Conservation (phyloP, 2,329 filamentous ascomycete species). For the Cladorrhinum sp. region DNA sequence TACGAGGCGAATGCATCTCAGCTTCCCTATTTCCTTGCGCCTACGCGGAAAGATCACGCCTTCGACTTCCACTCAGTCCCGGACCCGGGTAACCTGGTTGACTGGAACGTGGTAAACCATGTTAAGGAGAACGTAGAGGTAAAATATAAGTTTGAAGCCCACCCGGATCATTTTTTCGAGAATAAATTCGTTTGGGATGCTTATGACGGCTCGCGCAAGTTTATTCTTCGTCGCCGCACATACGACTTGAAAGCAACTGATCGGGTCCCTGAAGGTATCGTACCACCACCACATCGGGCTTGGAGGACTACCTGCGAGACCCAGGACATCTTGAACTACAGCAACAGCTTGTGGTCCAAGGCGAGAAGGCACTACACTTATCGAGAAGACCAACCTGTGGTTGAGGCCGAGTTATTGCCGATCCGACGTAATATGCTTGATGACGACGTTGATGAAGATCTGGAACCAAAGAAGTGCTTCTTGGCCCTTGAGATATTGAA, state of each 20-base stretch:
- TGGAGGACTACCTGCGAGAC: conserved; percentile 36
- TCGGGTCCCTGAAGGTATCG: conserved; percentile 57
- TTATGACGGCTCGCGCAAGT: conserved; percentile 61
- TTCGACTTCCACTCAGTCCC: conserved; percentile 24
- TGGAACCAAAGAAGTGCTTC: conserved; percentile 50
- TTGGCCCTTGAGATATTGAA: conserved; percentile 74
- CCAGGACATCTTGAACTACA: conserved; percentile 77
- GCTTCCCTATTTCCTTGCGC: conserved; percentile 82
- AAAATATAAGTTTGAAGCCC: conserved; percentile 36
- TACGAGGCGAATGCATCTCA: conserved; percentile 63
- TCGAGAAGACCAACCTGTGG: conserved; percentile 72
- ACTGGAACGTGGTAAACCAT: conserved; percentile 57
- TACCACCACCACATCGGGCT: conserved; percentile 44
- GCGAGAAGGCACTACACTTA: conserved; percentile 52
- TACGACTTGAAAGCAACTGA: conserved; percentile 61
- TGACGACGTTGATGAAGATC: conserved; percentile 51
- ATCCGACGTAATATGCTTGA: conserved; percentile 83
- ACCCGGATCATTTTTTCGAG: conserved; percentile 48
- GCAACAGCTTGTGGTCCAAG: conserved; percentile 69
- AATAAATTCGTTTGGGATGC: conserved; percentile 57
- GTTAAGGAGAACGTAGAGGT: conserved; percentile 33
- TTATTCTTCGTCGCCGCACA: conserved; percentile 53
- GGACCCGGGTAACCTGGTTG: conserved; percentile 43
- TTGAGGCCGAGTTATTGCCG: conserved; percentile 70
- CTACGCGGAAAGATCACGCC: conserved; percentile 39